Evolutionary conservation across 805 yeast species (phyloP).

Genomic region (Ogataea pini): DNA sequence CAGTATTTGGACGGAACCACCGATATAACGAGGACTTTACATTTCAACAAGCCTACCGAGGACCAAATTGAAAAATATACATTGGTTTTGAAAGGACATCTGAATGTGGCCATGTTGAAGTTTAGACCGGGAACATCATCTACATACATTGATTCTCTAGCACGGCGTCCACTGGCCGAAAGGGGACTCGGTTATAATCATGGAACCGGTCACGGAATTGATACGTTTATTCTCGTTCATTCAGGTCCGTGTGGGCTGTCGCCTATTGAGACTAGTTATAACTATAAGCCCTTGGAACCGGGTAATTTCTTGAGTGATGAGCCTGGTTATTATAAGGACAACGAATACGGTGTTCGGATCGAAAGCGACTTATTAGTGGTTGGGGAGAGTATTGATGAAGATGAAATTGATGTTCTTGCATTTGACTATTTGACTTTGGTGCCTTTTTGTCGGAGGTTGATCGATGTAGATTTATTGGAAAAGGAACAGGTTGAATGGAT

Average conservation of each 20-base stretch:
- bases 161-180: slow-evolving; percentile 80
- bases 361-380: slow-evolving; percentile 78
- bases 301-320: slow-evolving; percentile 89
- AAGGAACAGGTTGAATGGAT: slow-evolving; percentile 67
- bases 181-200: slow-evolving; percentile 86
- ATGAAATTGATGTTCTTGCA: slow-evolving; percentile 57
- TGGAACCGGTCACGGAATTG: slow-evolving; percentile 99
- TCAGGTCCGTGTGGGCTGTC: slow-evolving; percentile 92
- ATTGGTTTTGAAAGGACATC: slow-evolving; percentile 85
- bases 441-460: slow-evolving; percentile 79
- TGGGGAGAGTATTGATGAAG: slow-evolving; percentile 40
- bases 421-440: slow-evolving; percentile 85
- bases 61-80: slow-evolving; percentile 74
- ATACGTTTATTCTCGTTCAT: slow-evolving; percentile 86
- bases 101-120: slow-evolving; percentile 76
- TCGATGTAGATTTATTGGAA: slow-evolving; percentile 58
- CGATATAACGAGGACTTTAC: slow-evolving; percentile 88
- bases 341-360: slow-evolving; percentile 85
- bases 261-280: slow-evolving; percentile 32
- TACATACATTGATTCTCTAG: slow-evolving; percentile 72
- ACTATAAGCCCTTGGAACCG: slow-evolving; percentile 50
- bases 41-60: slow-evolving; percentile 56
- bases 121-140: slow-evolving; percentile 82
- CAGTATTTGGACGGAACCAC: slow-evolving; percentile 95
- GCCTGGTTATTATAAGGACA: slow-evolving; percentile 92